Percentiles rank a stretch among this genome's conserved stretches.
Conservation (phyloP, 2,329 filamentous ascomycete species). For the Ceratocystis variospora region DNA sequence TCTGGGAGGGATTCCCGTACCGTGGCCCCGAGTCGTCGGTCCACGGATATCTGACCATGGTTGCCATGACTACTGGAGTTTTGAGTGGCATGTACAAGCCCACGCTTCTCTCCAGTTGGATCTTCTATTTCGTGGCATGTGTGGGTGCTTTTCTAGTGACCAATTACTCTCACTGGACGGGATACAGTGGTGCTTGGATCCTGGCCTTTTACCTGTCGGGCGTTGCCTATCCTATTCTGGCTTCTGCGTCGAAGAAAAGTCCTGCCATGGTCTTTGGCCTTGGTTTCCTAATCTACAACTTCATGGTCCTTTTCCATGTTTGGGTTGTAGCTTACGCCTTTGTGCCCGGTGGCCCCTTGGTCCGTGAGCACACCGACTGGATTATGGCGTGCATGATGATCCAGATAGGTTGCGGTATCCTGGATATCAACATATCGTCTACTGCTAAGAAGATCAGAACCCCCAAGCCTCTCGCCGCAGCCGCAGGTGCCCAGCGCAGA, state of each 20-base stretch:
- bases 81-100: conserved; percentile 63
- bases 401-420: conserved; percentile 70
- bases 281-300: conserved; percentile 82
- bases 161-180: conserved; percentile 65
- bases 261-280: conserved; percentile 73
- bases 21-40: conserved; percentile 75
- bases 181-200: conserved; percentile 70
- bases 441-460: conserved; percentile 27
- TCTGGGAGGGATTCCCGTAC: conserved; percentile 91
- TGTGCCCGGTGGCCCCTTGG: conserved; percentile 81
- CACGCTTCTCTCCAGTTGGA: conserved; percentile 60
- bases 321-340: conserved; percentile 99
- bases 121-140: conserved; percentile 62
- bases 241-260: conserved; percentile 59
- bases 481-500: conserved; percentile 34
- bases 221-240: conserved; percentile 59
- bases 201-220: conserved; percentile 72
- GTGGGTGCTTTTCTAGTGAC: conserved; percentile 69
- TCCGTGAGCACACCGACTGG: conserved; percentile 92
- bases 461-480: conserved; percentile 14
- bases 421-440: conserved; percentile 43
- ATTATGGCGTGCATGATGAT: conserved; percentile 81
- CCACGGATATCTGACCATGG: conserved; percentile 77
- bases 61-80: conserved; percentile 74
- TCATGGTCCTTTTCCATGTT: conserved; percentile 91